Evolutionary conservation across 192 early-diverging fungal genomes (phyloP).

Genomic region (Umbelopsis sp.): DNA sequence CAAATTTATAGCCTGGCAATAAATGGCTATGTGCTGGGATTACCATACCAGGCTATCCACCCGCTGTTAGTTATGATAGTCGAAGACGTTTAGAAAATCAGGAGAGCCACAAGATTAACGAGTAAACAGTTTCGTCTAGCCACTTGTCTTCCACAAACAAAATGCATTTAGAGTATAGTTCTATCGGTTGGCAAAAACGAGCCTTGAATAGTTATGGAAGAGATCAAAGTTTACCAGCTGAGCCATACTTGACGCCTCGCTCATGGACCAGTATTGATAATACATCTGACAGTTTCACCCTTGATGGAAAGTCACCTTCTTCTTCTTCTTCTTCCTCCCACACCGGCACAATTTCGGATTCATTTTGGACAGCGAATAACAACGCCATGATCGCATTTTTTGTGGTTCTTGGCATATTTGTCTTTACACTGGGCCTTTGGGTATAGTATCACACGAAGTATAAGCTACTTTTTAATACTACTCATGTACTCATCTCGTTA

Average conservation of each 20-base stretch:
- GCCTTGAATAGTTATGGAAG: neutral
- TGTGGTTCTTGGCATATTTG: slow-evolving; percentile 1
- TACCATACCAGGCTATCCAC: neutral
- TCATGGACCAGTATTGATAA: neutral
- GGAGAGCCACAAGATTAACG: slow-evolving; percentile 5
- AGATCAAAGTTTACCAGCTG: neutral
- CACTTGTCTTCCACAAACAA: slow-evolving; percentile 5
- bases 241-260: slow-evolving; percentile 1
- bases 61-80: slow-evolving; percentile 10
- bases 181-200: neutral
- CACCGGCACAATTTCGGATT: neutral
- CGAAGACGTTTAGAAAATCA: neutral
- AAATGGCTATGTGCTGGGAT: neutral
- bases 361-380: slow-evolving; percentile 13
- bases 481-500: neutral
- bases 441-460: neutral
- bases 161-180: neutral
- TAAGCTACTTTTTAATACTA: neutral
- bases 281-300: neutral
- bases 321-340: neutral
- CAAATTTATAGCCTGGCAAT: neutral
- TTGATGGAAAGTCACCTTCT: neutral
- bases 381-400: slow-evolving; percentile 21
- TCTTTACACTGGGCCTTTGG: neutral
- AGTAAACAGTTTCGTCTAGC: neutral